Percentiles rank a stretch among this genome's conserved stretches.
Evolutionary conservation across 2,329 filamentous ascomycete genomes (phyloP).

Genomic region (Madurella mycetomatis): DNA sequence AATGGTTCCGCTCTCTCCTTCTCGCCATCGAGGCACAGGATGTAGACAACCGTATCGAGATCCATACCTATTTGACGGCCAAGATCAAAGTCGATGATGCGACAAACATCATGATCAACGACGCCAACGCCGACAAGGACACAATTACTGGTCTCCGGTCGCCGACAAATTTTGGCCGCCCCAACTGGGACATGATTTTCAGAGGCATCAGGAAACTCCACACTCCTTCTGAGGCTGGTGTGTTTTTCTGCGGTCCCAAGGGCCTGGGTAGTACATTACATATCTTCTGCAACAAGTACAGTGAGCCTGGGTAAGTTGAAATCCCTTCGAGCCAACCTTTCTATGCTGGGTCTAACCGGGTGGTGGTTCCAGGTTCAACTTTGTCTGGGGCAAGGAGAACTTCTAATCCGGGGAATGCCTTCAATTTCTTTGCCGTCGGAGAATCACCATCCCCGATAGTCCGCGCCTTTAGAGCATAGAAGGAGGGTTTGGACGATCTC

Average conservation of each 20-base stretch:
- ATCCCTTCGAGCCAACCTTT: constrained; percentile 2
- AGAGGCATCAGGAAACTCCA: constrained; percentile 76
- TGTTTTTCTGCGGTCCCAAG: constrained; percentile 85
- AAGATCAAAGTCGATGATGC: constrained; percentile 83
- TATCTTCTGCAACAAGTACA: constrained; percentile 84
- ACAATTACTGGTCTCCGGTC: constrained; percentile 77
- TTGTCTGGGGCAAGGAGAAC: constrained; percentile 67
- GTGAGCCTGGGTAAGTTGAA: constrained; percentile 65
- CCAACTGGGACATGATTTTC: constrained; percentile 91
- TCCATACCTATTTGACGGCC: constrained; percentile 82
- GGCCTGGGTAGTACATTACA: constrained; percentile 71
- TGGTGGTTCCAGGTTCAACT: constrained; percentile 48
- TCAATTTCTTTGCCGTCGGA: background rate
- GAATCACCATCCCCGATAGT: background rate
- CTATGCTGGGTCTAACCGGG: constrained; percentile 25
- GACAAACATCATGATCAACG: constrained; percentile 91
- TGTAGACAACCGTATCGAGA: constrained; percentile 78
- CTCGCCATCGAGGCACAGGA: constrained; percentile 84
- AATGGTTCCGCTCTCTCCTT: constrained; percentile 83
- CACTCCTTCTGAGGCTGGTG: constrained; percentile 65
- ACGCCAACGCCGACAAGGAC: constrained; percentile 77
- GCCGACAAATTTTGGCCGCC: constrained; percentile 79
- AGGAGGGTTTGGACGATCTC: background rate
- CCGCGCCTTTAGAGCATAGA: background rate
- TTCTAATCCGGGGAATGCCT: constrained; percentile 41